Conservation (phyloP, 306 rosid genomes). For the Macrotyloma uniflorum region DNA sequence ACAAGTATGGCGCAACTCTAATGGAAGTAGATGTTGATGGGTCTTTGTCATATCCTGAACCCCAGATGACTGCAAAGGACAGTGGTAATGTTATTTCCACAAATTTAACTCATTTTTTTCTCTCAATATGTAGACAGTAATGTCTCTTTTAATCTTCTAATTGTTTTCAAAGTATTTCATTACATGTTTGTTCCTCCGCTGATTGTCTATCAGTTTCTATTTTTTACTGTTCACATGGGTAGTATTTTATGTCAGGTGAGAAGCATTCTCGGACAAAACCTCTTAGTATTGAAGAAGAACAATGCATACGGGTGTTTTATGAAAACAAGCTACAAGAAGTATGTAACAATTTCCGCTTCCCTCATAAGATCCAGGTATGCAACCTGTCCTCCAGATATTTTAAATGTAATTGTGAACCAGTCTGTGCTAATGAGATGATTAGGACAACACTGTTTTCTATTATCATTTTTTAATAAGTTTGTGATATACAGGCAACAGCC, state of each 20-base stretch:
- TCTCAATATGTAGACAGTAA: not conserved
- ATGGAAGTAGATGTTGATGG: conserved; percentile 84
- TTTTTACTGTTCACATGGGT: conserved; percentile 32
- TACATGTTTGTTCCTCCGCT: not conserved
- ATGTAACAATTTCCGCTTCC: conserved; percentile 80
- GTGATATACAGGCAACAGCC: conserved; percentile 78
- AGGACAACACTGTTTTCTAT: not conserved
- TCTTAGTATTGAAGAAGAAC: conserved; percentile 56
- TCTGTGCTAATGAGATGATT: conserved; percentile 3
- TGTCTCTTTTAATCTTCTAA: not conserved
- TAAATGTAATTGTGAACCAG: conserved; percentile 18
- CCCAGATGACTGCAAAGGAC: conserved; percentile 57
- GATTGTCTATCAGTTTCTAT: conserved; percentile 33
- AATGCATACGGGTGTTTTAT: conserved; percentile 47
- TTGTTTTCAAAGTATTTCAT: conserved; percentile 23
- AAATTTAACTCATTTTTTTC: conserved; percentile 3
- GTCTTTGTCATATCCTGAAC: conserved; percentile 70
- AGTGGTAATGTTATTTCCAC: conserved; percentile 52
- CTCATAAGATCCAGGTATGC: conserved; percentile 92
- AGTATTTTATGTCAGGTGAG: conserved; percentile 60
- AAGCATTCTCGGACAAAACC: conserved; percentile 81
- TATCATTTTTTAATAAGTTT: conserved; percentile 40
- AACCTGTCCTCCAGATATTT: conserved; percentile 17
- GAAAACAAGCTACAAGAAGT: conserved; percentile 65
- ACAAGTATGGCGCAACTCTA: conserved; percentile 74